phyloP scores from a whole-genome alignment of 257 asterid species.

The Plectranthus barbatus region DNA sequence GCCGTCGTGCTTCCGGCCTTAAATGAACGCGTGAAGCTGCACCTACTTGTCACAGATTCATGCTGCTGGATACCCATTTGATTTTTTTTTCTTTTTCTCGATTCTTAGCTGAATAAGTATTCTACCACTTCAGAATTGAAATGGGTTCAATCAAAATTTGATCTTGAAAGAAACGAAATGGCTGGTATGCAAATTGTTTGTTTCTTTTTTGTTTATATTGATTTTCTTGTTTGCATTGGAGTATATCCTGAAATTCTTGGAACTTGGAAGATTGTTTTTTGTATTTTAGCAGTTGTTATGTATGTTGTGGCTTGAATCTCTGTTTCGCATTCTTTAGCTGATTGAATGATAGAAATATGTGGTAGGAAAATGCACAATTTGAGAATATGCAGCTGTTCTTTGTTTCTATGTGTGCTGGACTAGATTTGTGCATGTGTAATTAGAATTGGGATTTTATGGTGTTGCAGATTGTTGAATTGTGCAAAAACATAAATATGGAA shows the following conservation, averaged over 20 bases:
- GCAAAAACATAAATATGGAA: constrained; percentile 20
- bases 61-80: background rate
- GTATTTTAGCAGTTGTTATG: background rate
- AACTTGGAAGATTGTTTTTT: background rate
- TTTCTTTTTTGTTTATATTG: background rate
- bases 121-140: background rate
- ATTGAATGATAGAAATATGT: background rate
- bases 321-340: background rate
- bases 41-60: background rate
- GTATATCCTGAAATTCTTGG: background rate
- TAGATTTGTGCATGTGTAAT: background rate
- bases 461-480: constrained; percentile 14
- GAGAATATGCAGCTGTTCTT: background rate
- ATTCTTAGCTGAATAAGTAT: background rate
- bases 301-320: background rate
- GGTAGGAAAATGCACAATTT: background rate
- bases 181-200: constrained; percentile 7
- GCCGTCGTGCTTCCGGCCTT: background rate
- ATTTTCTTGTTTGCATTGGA: constrained; percentile 4
- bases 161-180: background rate
- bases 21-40: background rate
- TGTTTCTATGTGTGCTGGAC: background rate
- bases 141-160: background rate
- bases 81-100: background rate
- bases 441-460: background rate